These are phyloP conservation scores for Penicillium sp. DNA, from an alignment of 2,329 filamentous ascomycete species.

Conservation along the genomic window DNA sequence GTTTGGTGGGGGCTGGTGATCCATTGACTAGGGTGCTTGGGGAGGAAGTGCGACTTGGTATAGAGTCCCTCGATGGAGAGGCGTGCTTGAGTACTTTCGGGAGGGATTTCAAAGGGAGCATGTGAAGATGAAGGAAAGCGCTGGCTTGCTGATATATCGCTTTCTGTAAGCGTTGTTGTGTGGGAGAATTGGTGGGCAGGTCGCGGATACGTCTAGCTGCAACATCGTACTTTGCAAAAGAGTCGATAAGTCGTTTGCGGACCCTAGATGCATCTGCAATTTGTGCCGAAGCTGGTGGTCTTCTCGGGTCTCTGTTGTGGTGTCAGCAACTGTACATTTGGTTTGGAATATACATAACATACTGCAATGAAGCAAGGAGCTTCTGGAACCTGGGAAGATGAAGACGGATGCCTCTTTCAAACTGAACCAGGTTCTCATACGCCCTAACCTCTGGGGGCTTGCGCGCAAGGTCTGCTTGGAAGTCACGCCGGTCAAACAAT, in stretches of 20 bases:
- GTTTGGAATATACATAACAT: slow-evolving; percentile 21
- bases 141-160: slow-evolving; percentile 81
- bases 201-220: slow-evolving; percentile 81
- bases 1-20: slow-evolving; percentile 24
- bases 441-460: slow-evolving; percentile 74
- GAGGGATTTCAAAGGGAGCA: slow-evolving; percentile 79
- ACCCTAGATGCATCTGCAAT: slow-evolving; percentile 85
- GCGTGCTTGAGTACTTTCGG: slow-evolving; percentile 67
- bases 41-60: slow-evolving; percentile 25
- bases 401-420: slow-evolving; percentile 80
- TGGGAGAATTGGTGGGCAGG: slow-evolving; percentile 68
- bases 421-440: slow-evolving; percentile 81
- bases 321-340: slow-evolving; percentile 7
- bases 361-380: slow-evolving; percentile 70
- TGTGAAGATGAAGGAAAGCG: slow-evolving; percentile 81
- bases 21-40: slow-evolving; percentile 25
- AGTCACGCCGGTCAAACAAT: slow-evolving; percentile 73
- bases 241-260: slow-evolving; percentile 83
- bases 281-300: slow-evolving; percentile 66
- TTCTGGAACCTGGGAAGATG: slow-evolving; percentile 84
- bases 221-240: slow-evolving; percentile 82
- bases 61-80: slow-evolving; percentile 49
- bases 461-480: slow-evolving; percentile 65
- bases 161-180: slow-evolving; percentile 74
- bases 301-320: slow-evolving; percentile 56